Evolutionary conservation across 208 protist species (phyloP), one percentile per base, ranked within the genome.

Genomic region (Wallacemonas rigidus): DNA sequence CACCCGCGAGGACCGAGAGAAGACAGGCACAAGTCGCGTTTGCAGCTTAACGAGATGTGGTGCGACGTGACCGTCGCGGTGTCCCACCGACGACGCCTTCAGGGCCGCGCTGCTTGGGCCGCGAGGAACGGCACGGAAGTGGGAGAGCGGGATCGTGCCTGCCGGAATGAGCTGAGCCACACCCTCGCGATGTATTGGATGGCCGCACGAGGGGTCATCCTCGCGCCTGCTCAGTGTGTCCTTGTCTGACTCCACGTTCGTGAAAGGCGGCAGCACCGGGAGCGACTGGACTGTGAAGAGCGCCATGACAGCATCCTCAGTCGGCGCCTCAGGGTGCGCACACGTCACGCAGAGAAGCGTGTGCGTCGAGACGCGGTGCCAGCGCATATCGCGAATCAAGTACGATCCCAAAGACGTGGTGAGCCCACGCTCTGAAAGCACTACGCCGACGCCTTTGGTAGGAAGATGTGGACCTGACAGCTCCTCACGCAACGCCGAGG

Each of bases 261-360:
- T 79, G 72, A 77, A 85, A 53, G 61, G 54, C 44, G 68, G 65
- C 38, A 79, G 65, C 44, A 72, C 63, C 2, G 81, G 75, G 39
- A 90, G 67, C 0, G 78, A 86, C 68, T 93, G 82, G 43, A 93
- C 68, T 2, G 80, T 93, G 74, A 90, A 95, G 35, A 95, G 82
- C 69, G 81, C 74, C 63, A 95, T 54, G 56, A 60, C 83, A 2
- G 69, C 51, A 9, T 70, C 63, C 56, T 63, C 74, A 76, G 45
- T 83, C 4, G 60, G 60, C 6, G 60, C 77, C n/a, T 81, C 40
- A 17, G 77, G 78, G 45, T 86, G 79, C 4, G 70, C 71, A 61
- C 88, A 93, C 11, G 84, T 90, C 48, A 95, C 88, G 67, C 88
- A 93, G 2, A 95, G 79, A 47, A 95, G 70, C 39, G 82, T 93